Percentiles rank a stretch among this genome's conserved stretches.
Conservation (phyloP, 805 yeast genomes). For the Candida michaelii region DNA sequence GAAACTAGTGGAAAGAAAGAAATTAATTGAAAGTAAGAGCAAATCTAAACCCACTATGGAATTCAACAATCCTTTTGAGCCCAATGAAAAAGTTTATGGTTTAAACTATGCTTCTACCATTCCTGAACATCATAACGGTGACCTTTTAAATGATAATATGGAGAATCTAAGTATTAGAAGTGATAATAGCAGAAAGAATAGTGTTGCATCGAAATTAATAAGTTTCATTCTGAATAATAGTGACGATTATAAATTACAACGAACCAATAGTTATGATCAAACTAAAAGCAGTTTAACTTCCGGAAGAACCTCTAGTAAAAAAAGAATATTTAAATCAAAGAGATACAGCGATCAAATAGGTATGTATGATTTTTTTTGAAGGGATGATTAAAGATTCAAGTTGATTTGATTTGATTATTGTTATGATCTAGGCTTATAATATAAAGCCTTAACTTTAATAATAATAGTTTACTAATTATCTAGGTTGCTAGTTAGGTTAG, state of each 20-base stretch:
- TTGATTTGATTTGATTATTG: not conserved
- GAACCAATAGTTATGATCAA: constrained; percentile 34
- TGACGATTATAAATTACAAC: constrained; percentile 17
- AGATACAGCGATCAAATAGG: constrained; percentile 31
- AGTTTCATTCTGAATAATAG: constrained; percentile 19
- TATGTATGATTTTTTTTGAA: constrained; percentile 28
- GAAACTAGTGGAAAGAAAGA: constrained; percentile 7
- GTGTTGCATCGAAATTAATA: constrained; percentile 22
- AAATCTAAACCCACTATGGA: constrained; percentile 7
- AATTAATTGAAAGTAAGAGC: constrained; percentile 11
- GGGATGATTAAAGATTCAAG: not conserved
- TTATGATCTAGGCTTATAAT: too few species aligned
- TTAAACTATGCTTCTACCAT: not conserved
- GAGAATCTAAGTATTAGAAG: constrained; percentile 3
- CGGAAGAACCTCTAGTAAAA: constrained; percentile 19
- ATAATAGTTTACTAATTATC: too few species aligned
- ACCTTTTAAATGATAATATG: not conserved
- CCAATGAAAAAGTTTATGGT: constrained; percentile 7
- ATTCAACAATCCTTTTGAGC: constrained; percentile 15
- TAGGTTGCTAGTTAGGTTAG: too few species aligned
- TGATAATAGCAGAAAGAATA: constrained; percentile 12
- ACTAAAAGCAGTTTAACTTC: constrained; percentile 36
- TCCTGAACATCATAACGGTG: not conserved
- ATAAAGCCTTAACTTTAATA: too few species aligned
- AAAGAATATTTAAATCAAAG: constrained; percentile 15